phyloP scores from a whole-genome alignment of 805 yeast genomes.

The Myxozyma vanderwaltii region DNA sequence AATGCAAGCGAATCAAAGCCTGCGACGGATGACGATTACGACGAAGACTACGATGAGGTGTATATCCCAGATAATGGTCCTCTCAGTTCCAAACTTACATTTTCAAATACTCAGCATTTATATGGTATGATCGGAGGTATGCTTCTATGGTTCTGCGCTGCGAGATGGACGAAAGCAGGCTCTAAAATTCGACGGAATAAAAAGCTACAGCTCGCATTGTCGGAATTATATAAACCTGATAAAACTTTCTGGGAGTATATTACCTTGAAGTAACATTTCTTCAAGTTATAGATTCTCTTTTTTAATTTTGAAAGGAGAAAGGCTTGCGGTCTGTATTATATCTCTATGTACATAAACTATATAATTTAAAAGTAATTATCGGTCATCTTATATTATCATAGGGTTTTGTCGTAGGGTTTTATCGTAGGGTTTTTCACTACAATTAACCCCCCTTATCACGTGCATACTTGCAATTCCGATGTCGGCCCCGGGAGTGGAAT shows the following conservation, averaged over 20 bases:
- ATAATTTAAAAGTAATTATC: too few species aligned
- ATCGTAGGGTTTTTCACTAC: too few species aligned
- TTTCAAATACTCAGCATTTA: conserved; percentile 14
- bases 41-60: neutral
- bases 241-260: conserved; percentile 9
- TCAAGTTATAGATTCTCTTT: neutral
- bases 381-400: too few species aligned
- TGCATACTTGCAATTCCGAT: too few species aligned
- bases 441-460: too few species aligned
- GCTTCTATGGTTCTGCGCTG: conserved; percentile 18
- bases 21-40: neutral
- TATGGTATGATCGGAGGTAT: conserved; percentile 25
- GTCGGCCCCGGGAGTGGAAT: too few species aligned
- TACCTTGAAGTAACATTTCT: neutral
- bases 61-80: neutral
- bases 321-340: too few species aligned
- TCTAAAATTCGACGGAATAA: conserved; percentile 6
- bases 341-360: neutral
- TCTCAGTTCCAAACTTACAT: neutral
- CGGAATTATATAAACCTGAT: conserved; percentile 13
- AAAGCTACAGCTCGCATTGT: conserved; percentile 13
- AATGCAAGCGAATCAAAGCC: neutral
- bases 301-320: neutral
- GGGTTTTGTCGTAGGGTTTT: too few species aligned
- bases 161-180: conserved; percentile 27